Evolutionary conservation across 768 basidiomycete genomes (phyloP).

Genomic region (Pulveroboletus sp.): DNA sequence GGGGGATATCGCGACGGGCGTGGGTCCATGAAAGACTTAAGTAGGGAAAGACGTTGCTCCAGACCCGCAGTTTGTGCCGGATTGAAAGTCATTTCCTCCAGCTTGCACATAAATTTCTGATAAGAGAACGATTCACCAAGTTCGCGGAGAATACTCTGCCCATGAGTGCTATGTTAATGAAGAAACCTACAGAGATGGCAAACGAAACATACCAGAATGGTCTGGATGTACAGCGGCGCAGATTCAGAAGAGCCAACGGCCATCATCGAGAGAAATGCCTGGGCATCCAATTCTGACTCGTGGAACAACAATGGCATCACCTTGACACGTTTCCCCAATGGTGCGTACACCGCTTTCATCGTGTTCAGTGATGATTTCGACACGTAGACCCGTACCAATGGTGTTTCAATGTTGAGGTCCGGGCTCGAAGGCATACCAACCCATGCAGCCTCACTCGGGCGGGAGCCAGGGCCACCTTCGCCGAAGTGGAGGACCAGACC

Average conservation of each 20-base stretch:
- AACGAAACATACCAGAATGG: constrained; percentile 46
- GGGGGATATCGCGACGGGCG: background rate
- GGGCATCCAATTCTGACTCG: constrained; percentile 58
- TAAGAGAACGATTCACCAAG: constrained; percentile 58
- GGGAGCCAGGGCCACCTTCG: constrained; percentile 52
- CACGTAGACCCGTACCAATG: constrained; percentile 45
- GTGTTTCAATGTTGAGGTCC: constrained; percentile 29
- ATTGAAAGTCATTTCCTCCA: constrained; percentile 50
- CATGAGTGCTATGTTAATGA: background rate
- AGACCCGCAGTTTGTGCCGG: constrained; percentile 52
- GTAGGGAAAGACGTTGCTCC: constrained; percentile 56
- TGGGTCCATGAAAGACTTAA: constrained; percentile 52
- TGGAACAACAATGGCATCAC: constrained; percentile 54
- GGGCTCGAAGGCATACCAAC: constrained; percentile 33
- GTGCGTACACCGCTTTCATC: constrained; percentile 50
- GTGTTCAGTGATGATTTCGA: constrained; percentile 56
- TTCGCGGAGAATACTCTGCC: constrained; percentile 54
- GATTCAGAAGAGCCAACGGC: constrained; percentile 54
- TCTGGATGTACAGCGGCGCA: constrained; percentile 65
- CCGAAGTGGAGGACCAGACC: constrained; percentile 67
- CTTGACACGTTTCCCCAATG: constrained; percentile 41
- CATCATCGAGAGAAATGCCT: constrained; percentile 71
- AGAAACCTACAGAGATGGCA: background rate
- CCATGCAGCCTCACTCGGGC: constrained; percentile 66
- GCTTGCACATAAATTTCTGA: constrained; percentile 38